Evolutionary conservation across 768 basidiomycete species (phyloP), one percentile per base, ranked within the genome.

Genomic region (Boletus pseudopeckii): DNA sequence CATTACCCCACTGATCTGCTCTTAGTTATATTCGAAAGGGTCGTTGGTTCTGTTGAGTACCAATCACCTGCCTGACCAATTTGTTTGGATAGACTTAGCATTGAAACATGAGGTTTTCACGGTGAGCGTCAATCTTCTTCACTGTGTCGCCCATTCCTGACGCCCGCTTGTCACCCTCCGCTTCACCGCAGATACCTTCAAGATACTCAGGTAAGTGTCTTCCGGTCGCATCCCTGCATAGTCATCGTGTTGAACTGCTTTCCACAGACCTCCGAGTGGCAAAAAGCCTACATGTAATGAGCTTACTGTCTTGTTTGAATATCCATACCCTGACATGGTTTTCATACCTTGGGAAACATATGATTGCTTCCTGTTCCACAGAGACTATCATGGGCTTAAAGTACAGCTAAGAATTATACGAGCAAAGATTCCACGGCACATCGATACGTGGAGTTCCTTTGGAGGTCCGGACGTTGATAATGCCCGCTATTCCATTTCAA

Each of bases 311-410:
- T 40, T 34, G n/a, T 45, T 37, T 15, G 7, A 20, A 10, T 26
- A 5, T 7, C 18, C 20, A 22, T 36, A 4, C 13, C 5, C 56
- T 59, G 26, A 55, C 53, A 8, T 40, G 22, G 6, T 8, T 37
- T 32, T 44, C 48, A 28, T 40, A 4, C 11, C 17, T 24, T 34
- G 45, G 53, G 18, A 47, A 48, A 48, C 20, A 26, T 18, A 26
- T 48, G 10, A 30, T 52, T 41, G 3, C 22, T 42, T 45, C 42
- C 40, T 28, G 17, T 28, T 26, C 32, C 36, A 34, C 58, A 91
- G 89, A 64, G 82, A 91, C 65, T 92, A 91, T 62, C 78, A 79
- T 2, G 80, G 77, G 9, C 79, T 92, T 15, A 90, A 90, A 69
- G 85, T 81, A 57, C 75, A 77, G 14, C 84, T 91, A 22, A 73